Conservation (phyloP, 805 yeast species). For the Hanseniaspora mollemarum region DNA sequence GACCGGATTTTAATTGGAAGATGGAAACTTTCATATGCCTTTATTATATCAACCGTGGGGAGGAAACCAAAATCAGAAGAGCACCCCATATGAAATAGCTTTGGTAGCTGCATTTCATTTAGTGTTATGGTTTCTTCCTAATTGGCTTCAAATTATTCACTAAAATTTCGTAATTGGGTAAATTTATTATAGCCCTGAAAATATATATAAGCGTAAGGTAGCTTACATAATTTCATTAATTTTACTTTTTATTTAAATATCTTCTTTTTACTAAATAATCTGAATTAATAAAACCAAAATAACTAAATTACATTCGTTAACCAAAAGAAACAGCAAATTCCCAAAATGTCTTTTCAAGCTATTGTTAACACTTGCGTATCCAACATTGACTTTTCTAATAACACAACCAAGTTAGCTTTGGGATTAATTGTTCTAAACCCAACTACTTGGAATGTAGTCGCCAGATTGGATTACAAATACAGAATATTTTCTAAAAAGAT, state of each 20-base stretch:
- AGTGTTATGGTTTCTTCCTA: too few relatives aligned
- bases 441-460: constrained; percentile 87
- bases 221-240: too few relatives aligned
- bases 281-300: too few relatives aligned
- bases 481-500: constrained; percentile 58
- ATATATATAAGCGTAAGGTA: too few relatives aligned
- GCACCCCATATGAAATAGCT: neutral
- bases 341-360: constrained; percentile 14
- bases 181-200: too few relatives aligned
- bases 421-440: constrained; percentile 81
- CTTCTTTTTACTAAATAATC: too few relatives aligned
- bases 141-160: too few relatives aligned
- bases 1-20: neutral
- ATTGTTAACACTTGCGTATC: constrained; percentile 12
- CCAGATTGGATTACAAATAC: constrained; percentile 72
- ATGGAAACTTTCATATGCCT: neutral
- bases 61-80: neutral
- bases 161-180: too few relatives aligned
- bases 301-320: neutral
- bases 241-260: too few relatives aligned
- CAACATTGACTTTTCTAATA: constrained; percentile 21
- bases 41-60: neutral
- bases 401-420: constrained; percentile 36
- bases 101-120: too few relatives aligned
- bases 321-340: neutral